Conservation (phyloP, 495 filamentous ascomycete species). For the Xylaria cubensis region DNA sequence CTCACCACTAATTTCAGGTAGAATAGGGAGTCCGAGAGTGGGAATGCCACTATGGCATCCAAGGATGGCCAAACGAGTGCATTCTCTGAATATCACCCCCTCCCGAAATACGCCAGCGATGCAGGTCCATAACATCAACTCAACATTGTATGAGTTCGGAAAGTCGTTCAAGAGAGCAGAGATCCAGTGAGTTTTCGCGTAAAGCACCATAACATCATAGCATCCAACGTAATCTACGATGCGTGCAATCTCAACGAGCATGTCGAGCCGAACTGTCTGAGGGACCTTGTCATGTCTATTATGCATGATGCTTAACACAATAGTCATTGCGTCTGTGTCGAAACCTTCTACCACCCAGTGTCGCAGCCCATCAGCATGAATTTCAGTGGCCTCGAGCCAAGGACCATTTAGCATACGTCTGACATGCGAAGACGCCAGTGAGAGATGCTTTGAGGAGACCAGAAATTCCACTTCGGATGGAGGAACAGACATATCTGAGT, state of each 20-base stretch:
- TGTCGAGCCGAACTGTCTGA: conserved; percentile 45
- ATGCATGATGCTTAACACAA: conserved; percentile 59
- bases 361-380: conserved; percentile 48
- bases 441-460: conserved; percentile 60
- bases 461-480: conserved; percentile 33
- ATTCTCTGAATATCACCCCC: not conserved
- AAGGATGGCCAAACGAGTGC: conserved; percentile 5
- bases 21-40: not conserved
- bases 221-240: conserved; percentile 61
- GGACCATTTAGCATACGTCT: conserved; percentile 41
- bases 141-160: not conserved
- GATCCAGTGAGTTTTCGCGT: conserved; percentile 53
- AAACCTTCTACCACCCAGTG: conserved; percentile 48
- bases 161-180: not conserved
- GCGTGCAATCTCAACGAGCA: conserved; percentile 56
- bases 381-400: conserved; percentile 46
- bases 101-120: not conserved
- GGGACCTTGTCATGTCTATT: conserved; percentile 16
- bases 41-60: not conserved
- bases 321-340: conserved; percentile 30
- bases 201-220: conserved; percentile 49
- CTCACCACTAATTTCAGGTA: not conserved
- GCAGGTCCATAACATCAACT: not conserved
- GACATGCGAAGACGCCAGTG: conserved; percentile 53
- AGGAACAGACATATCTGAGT: too few species aligned